These are phyloP conservation scores for Coffea canephora DNA, from an alignment of 257 asterid genomes.

Conservation along the genomic window DNA sequence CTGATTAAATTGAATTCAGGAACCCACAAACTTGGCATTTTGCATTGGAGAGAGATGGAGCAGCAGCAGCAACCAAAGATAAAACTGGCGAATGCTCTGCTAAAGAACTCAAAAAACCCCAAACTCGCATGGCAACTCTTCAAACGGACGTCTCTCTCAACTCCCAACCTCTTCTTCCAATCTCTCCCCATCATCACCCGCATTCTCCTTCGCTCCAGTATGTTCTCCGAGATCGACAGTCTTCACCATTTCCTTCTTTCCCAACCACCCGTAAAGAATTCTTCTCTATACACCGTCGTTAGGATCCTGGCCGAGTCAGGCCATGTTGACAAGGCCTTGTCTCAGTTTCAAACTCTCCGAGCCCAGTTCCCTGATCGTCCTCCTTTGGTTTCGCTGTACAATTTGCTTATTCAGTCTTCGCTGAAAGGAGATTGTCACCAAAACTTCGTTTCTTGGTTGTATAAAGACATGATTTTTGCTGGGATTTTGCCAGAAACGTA, in stretches of 20 bases:
- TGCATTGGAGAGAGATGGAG: no score
- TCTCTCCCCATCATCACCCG: constrained; percentile 50
- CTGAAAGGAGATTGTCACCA: constrained; percentile 25
- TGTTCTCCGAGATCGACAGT: constrained; percentile 56
- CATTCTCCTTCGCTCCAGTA: constrained; percentile 54
- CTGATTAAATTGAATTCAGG: no score
- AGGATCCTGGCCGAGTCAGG: constrained; percentile 48
- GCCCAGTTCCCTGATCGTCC: constrained; percentile 38
- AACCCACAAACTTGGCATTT: no score
- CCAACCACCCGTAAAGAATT: constrained; percentile 23
- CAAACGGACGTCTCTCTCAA: constrained; percentile 39
- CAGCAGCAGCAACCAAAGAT: no score
- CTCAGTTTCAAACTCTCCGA: constrained; percentile 64
- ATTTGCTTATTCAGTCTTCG: constrained; percentile 53
- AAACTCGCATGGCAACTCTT: constrained; percentile 77
- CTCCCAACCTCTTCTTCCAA: constrained; percentile 23
- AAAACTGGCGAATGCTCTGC: constrained; percentile 1
- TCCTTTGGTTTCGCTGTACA: constrained; percentile 56
- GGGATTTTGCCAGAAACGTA: constrained; percentile 56
- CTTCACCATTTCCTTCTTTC: constrained; percentile 54
- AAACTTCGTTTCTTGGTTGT: constrained; percentile 49
- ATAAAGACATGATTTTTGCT: constrained; percentile 60
- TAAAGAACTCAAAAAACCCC: constrained; percentile 51
- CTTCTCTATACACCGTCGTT: constrained; percentile 43
- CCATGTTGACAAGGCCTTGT: constrained; percentile 42